A percentile compares a stretch with the other conserved stretches of the same genome.
These are phyloP conservation scores for Phytophthora sp. DNA, from an alignment of 352 stramenopile genomes.

Conservation along the genomic window DNA sequence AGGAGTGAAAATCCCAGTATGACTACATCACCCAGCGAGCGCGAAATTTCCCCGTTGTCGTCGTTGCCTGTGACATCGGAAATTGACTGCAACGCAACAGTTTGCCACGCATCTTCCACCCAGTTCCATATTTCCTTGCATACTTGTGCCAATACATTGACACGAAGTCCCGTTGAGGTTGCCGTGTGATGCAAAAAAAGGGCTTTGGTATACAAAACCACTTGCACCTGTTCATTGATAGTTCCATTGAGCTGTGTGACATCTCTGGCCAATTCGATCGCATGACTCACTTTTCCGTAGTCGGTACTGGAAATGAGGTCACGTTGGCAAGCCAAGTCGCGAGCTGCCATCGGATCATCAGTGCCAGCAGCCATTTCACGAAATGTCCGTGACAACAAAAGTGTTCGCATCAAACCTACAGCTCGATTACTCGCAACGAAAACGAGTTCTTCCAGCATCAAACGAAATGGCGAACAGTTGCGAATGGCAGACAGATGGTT, in stretches of 20 bases:
- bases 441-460: conserved; percentile 42
- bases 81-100: background rate
- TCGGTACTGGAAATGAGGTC: conserved; percentile 36
- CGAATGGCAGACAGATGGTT: conserved; percentile 4
- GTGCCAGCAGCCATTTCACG: conserved; percentile 15
- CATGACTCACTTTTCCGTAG: conserved; percentile 43
- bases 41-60: background rate
- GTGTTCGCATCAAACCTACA: conserved; percentile 26
- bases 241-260: conserved; percentile 48
- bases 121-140: conserved; percentile 37
- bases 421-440: conserved; percentile 20
- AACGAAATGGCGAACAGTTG: conserved; percentile 40
- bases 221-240: conserved; percentile 36
- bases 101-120: conserved; percentile 30
- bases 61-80: background rate
- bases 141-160: conserved; percentile 22
- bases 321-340: conserved; percentile 23
- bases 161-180: background rate
- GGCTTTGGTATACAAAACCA: conserved; percentile 40
- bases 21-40: conserved; percentile 22
- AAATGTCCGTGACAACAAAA: conserved; percentile 41
- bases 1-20: conserved; percentile 17
- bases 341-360: background rate
- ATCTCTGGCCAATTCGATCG: conserved; percentile 40
- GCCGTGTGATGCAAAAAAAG: conserved; percentile 24